Conservation (phyloP, 1,139 yeast species). For the Geotrichum restrictum region DNA sequence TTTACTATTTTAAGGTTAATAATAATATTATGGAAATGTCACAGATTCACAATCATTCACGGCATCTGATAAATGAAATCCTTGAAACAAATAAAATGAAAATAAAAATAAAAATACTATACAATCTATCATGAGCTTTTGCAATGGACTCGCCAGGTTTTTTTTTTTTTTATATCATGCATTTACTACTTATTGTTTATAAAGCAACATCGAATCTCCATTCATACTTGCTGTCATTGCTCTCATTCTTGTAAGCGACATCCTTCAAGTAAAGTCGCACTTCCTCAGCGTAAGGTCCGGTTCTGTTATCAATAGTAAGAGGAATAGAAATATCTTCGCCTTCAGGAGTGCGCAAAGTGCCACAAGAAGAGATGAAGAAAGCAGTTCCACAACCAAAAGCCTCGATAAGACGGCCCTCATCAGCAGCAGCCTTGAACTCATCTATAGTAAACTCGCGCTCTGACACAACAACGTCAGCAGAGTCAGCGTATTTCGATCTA, state of each 20-base stretch:
- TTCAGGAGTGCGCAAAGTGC: conserved; percentile 37
- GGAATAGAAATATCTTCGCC: conserved; percentile 41
- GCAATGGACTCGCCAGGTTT: too few species aligned
- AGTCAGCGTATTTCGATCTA: conserved; percentile 27
- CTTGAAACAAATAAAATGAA: too few species aligned
- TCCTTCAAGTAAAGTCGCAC: conserved; percentile 6
- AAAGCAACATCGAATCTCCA: conserved; percentile 17
- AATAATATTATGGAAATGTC: too few species aligned
- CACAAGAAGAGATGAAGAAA: conserved; percentile 43
- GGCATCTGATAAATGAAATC: too few species aligned
- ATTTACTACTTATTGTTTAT: too few species aligned
- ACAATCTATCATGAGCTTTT: too few species aligned
- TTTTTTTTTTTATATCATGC: too few species aligned
- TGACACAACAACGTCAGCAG: conserved; percentile 32
- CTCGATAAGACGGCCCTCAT: conserved; percentile 42
- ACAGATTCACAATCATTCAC: too few species aligned
- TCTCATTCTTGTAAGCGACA: conserved; percentile 12
- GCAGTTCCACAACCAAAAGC: conserved; percentile 48
- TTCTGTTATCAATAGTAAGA: conserved; percentile 23
- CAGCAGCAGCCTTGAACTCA: conserved; percentile 40
- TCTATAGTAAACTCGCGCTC: conserved; percentile 42
- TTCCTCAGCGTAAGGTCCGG: conserved; percentile 17
- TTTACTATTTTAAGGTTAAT: too few species aligned
- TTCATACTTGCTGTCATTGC: conserved; percentile 1
- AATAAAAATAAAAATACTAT: too few species aligned